phyloP scores from a whole-genome alignment of 495 filamentous ascomycete species.

The Tricharina praecox region DNA sequence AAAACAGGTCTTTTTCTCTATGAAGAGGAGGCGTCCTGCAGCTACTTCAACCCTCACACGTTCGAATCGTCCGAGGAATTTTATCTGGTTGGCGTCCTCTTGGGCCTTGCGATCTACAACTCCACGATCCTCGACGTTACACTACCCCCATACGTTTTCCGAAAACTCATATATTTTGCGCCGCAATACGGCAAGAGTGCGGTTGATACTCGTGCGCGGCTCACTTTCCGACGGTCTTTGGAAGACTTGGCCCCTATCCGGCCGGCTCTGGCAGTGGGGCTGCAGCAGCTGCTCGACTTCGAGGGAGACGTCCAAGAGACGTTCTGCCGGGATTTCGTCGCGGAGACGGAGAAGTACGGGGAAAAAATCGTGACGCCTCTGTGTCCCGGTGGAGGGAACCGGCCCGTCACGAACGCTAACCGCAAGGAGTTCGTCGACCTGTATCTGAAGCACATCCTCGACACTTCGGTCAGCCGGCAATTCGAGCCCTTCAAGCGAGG shows the following conservation, averaged over 20 bases:
- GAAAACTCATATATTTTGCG: slow-evolving; percentile 52
- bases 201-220: slow-evolving; percentile 38
- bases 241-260: slow-evolving; percentile 77
- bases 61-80: slow-evolving; percentile 91
- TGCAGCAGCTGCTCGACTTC: slow-evolving; percentile 61
- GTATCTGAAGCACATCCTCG: slow-evolving; percentile 67
- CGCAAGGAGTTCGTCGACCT: slow-evolving; percentile 76
- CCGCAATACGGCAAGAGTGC: slow-evolving; percentile 35
- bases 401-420: slow-evolving; percentile 70
- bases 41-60: slow-evolving; percentile 86
- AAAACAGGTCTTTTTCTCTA: slow-evolving; percentile 66
- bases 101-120: slow-evolving; percentile 91
- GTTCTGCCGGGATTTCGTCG: slow-evolving; percentile 72
- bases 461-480: slow-evolving; percentile 60
- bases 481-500: slow-evolving; percentile 93
- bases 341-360: slow-evolving; percentile 64
- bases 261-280: slow-evolving; percentile 57
- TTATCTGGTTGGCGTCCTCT: slow-evolving; percentile 73
- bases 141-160: slow-evolving; percentile 82
- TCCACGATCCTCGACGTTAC: slow-evolving; percentile 87
- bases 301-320: slow-evolving; percentile 70
- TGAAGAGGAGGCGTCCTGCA: slow-evolving; percentile 84
- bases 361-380: slow-evolving; percentile 48
- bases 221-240: slow-evolving; percentile 52
- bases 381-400: slow-evolving; percentile 54